Evolutionary conservation across 148 eudicot species (phyloP), one percentile per base, ranked within the genome.

Genomic region (Arbutus unedo): DNA sequence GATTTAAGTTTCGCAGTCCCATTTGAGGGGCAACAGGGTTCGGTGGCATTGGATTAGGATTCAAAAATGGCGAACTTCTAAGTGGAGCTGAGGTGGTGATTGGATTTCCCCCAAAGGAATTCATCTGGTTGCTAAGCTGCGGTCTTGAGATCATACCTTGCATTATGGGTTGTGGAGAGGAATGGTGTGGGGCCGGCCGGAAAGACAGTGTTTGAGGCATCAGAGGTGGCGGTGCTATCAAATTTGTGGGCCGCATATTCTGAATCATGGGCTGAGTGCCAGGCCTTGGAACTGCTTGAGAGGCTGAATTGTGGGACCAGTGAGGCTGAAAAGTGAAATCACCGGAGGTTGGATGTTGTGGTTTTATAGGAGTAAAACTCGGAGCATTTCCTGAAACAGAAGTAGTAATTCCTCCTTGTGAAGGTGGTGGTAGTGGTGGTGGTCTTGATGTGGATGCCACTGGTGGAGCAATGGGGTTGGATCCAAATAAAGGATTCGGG

Each of bases 271-370:
- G 86, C 44, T 83, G 91, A 82, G 57, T 66, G 67, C 85, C 79
- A 64, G 87, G 92, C 87, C 92, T 86, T 48, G 85, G 78, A 53
- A 16, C 76, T 45, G 87, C 73, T 50, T 89, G 93, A 56, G 90
- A 75, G 21, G 84, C 82, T 57, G 88, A 85, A 82, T 82, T 87
- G 21, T 85, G 91, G 18, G 91, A 90, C 51, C 91, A 87, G 76
- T 86, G 91, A 60, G 93, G 97, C 81, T 90, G 95, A 87, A 91
- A 95, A 79, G 97, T 91, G 84, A 95, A 95, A 84, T 92, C 94
- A 59, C 85, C 82, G 10, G 93, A 85, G 85, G 82, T 88, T 49
- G 88, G 87, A 56, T 82, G 91, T 8, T 78, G 89, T 55, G 89
- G 88, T 79, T 83, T 86, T 19, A 88, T 74, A 66, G 90, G 86